Evolutionary conservation across 2,329 filamentous ascomycete genomes (phyloP), one percentile per base, ranked within the genome.

Genomic region (Diplocarpon mali): DNA sequence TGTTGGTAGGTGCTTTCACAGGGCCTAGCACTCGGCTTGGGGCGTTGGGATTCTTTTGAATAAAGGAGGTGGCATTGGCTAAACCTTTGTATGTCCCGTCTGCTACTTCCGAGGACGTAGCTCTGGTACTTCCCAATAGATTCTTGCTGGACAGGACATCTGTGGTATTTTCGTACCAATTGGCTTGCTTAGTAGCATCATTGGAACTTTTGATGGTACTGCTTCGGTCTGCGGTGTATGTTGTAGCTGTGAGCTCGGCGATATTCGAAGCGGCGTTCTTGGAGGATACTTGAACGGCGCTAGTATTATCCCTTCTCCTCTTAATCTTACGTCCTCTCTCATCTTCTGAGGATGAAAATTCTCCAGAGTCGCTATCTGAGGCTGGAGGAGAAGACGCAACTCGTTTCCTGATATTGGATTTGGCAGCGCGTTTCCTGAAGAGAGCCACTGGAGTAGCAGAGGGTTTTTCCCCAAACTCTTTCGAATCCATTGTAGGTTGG

Each of bases 341-440:
- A 54, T 86, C 83, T 62, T 89, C 85, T 12, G 78, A 83, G 4
- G 83, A 86, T 31, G 78, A 83, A 61, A 76, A 83, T 61, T 74
- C 38, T 7, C 28, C 76, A 53, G 68, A 78, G 57, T 75, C 73
- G 55, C 73, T 72, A 49, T 75, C 76, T 52, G 73, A 71, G 46
- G 75, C 76, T 11, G 83, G 80, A 5, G 86, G 83, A 42, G 87
- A 86, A 31, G 87, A 85, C 24, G 82, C 78, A 15, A 84, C 76
- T 53, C 85, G 79, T 69, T 94, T 95, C 60, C 89, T 79, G 44
- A 89, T 69, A 59, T 80, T 88, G 40, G 80, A 73, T 60, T 85
- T 89, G 58, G 75, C 75, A 53, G 78, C 74, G 62, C 89, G 78
- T 65, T 92, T 94, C 65, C 94, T 95, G 75, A 95, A 95, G 41